These are phyloP conservation scores for Nephelium lappaceum DNA, from an alignment of 345 rosid species.

Conservation along the genomic window DNA sequence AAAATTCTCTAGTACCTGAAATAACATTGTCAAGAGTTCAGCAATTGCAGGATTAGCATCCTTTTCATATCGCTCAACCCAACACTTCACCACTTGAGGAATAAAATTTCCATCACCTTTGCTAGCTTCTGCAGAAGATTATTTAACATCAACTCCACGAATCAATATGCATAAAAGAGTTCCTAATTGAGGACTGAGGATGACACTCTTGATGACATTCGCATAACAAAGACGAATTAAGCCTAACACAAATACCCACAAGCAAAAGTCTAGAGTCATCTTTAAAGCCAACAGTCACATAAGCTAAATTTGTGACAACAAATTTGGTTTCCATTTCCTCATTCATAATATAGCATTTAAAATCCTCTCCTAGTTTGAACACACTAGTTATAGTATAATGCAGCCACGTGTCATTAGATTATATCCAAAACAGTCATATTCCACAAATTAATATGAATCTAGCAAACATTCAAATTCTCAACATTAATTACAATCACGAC, in stretches of 20 bases:
- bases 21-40: conserved; percentile 80
- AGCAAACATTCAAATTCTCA: neutral
- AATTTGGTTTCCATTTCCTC: neutral
- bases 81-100: conserved; percentile 68
- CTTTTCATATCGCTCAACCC: conserved; percentile 83
- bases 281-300: neutral
- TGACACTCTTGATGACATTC: neutral
- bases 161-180: neutral
- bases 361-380: neutral
- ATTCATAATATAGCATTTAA: neutral
- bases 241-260: neutral
- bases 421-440: neutral
- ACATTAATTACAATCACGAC: neutral
- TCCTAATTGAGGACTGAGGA: neutral
- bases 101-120: conserved; percentile 71
- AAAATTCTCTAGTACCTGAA: conserved; percentile 59
- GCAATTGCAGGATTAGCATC: conserved; percentile 74
- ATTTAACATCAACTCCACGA: conserved; percentile 2
- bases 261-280: neutral
- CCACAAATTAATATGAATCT: neutral
- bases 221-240: neutral
- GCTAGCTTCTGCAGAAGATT: conserved; percentile 60
- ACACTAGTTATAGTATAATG: neutral
- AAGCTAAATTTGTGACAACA: neutral
- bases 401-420: neutral